Conservation (phyloP, 164 flowering plant genomes). For the Nymphaea thermarum region DNA sequence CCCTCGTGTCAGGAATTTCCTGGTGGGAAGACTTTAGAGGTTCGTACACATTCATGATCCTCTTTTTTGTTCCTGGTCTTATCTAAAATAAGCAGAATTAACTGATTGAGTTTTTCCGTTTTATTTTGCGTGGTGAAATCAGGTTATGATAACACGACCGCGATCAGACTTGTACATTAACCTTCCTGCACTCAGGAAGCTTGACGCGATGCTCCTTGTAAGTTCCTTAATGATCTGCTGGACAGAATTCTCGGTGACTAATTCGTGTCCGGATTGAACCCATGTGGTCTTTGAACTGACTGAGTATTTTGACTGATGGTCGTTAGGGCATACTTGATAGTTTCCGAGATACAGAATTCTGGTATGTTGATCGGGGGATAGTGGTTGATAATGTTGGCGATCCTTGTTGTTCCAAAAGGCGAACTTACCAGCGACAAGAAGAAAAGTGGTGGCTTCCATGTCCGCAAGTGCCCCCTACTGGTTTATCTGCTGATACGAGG, state of each 20-base stretch:
- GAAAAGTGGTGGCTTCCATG: slow-evolving; percentile 88
- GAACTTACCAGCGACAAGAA: slow-evolving; percentile 46
- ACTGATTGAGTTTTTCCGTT: too few relatives aligned
- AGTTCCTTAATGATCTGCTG: neutral
- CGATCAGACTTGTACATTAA: slow-evolving; percentile 53
- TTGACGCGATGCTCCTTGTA: slow-evolving; percentile 55
- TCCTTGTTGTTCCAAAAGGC: slow-evolving; percentile 13
- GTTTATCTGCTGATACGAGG: slow-evolving; percentile 46
- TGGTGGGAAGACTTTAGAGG: slow-evolving; percentile 52
- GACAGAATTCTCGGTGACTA: neutral
- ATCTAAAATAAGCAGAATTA: too few relatives aligned
- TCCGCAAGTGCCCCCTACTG: slow-evolving; percentile 54
- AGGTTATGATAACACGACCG: slow-evolving; percentile 60
- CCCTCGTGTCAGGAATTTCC: slow-evolving; percentile 65
- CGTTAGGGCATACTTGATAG: slow-evolving; percentile 40
- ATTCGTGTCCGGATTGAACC: neutral
- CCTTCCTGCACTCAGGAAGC: slow-evolving; percentile 73
- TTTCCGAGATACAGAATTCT: slow-evolving; percentile 43
- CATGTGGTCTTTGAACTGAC: neutral
- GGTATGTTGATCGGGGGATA: slow-evolving; percentile 52
- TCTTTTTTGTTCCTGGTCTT: too few relatives aligned
- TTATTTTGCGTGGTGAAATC: neutral
- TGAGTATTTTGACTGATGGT: neutral
- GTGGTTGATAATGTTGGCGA: slow-evolving; percentile 15
- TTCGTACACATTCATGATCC: neutral